Evolutionary conservation across 2,329 filamentous ascomycete species (phyloP), one percentile per base, ranked within the genome.

Genomic region (Neophaeococcomyces aloes): DNA sequence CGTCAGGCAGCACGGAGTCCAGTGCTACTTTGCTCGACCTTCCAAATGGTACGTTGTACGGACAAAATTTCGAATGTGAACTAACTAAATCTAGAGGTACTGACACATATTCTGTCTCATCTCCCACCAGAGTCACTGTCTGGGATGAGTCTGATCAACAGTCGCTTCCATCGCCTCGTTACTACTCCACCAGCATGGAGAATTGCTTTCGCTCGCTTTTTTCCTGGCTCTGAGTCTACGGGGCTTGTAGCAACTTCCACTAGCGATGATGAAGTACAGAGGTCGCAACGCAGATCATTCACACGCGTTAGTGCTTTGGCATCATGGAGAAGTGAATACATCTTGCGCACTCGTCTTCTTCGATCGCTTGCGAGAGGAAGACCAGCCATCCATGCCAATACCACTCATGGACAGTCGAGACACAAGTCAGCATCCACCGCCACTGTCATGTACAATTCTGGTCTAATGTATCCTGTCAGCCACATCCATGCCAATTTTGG

Each of bases 301-400:
- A 78, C 84, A 13, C 79, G 88, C 33, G 72, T 98, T 43, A 93
- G 85, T 7, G 73, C 79, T 3, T 66, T 88, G 48, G 83, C 87
- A n/a, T 91, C 88, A 7, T 96, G 91, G 89, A 78, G 89, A 54
- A 95, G 86, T 63, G 91, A 98, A 62, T 98, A 96, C 57, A 82
- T 96, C 37, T 67, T 94, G 45, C 76, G 91, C 36, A 95, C 87
- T 2, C 77, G 86, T 36, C 74, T 96, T 40, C 67, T 96, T 41
- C 78, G 87, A 34, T 91, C 85, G 49, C 69, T 96, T 45, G 75
- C 75, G 36, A 79, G 86, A 47, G 91, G 89, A 39, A 94, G 88
- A 59, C 86, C 89, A 29, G 58, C 61, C 7, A 74, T 54, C 13
- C 73, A 80, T 29, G 67, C 69, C 7, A 60, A 71, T 23, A 64